Evolutionary conservation across 1,139 yeast genomes (phyloP), one percentile per base, ranked within the genome.

Genomic region (Kurtzmaniella natalensis): DNA sequence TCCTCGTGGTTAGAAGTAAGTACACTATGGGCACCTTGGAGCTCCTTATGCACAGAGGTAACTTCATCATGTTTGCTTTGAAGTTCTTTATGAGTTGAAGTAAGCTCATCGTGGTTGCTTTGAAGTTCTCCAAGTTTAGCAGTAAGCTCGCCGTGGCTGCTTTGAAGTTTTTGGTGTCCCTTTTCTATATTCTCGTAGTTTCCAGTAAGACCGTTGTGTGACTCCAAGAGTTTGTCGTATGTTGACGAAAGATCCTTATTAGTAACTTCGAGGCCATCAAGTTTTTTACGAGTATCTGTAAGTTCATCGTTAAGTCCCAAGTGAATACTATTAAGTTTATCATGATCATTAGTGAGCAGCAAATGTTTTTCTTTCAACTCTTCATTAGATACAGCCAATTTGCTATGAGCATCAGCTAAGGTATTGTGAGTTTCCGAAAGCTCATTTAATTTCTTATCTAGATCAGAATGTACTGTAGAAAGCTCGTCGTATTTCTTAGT

Each of bases 331-430:
- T 23, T 11, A 13, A 23, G 26, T 14, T 22, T n/a, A 7, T n/a
- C 25, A n/a, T 22, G 25, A 9, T 22, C 5, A 22, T 22, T 22
- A 5, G 7, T 22, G 11, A 22, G 25, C 6, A 9, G 13, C 5
- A 9, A 10, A 22, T 22, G 17, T 6, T 22, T 32, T 18, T 35
- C 16, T 22, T 37, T 37, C 36, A 50, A 25, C 2, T 21, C 30
- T 4, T 40, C 37, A 21, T n/a, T n/a, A n/a, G n/a, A n/a, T n/a
- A n/a, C n/a, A n/a, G n/a, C n/a, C n/a, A n/a, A n/a, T n/a, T n/a
- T n/a, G n/a, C n/a, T n/a, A n/a, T n/a, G n/a, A n/a, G n/a, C n/a
- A n/a, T n/a, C n/a, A n/a, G n/a, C n/a, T n/a, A n/a, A n/a, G n/a
- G n/a, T n/a, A 22, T 23, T 14, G 16, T 21, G 24, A 5, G 24